Base-by-base conservation (phyloP, 2,329 filamentous ascomycete species). In the Apiospora kogelbergensis region DNA sequence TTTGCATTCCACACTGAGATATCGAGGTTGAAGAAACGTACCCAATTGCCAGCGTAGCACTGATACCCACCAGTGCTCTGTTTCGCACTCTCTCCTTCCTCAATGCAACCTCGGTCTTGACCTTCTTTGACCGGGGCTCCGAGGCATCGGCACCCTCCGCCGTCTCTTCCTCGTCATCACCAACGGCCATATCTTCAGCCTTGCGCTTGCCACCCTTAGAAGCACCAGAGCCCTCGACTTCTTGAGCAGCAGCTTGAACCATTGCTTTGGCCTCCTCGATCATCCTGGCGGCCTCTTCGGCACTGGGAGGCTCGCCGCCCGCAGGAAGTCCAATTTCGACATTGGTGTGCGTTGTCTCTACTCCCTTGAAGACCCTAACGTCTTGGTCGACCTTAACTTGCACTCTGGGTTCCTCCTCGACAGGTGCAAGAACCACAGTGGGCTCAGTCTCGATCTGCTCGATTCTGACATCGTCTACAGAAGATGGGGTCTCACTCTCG, bases 11-110 rank as follows among this genome's bases (percentile, higher is more conserved):
- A 37, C 30, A 37, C 30, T 3, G 20, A 65, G 37, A n/a, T 22
- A 30, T 30, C 45, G 26, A 81, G 84, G 68, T 42, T 24, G 64
- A 53, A 57, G 37, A 64, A 40, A 91, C 94, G 84, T 88, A 98
- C 96, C 95, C 95, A 80, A 98, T 88, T 69, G 93, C 93, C 79
- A 98, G 86, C 63, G 93, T 96, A 69, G 94, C 94, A 71, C 91
- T 93, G 67, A 98, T 88, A 69, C 96, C 95, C 72, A 97, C 87
- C 71, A 97, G 84, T 63, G 96, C 94, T 77, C 94, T 89, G 80
- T 91, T 93, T 82, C 93, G 91, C 73, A 98, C 93, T 77, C 90
- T 92, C 82, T 97, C 92, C 82, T 94, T 95, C 80, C 91, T 91
- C 73, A 97, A 80, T 80, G 96, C 91, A 60, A 92, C 88, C 78